These are phyloP conservation scores for Termitomyces sp. DNA, from an alignment of 768 basidiomycete genomes.

Conservation along the genomic window DNA sequence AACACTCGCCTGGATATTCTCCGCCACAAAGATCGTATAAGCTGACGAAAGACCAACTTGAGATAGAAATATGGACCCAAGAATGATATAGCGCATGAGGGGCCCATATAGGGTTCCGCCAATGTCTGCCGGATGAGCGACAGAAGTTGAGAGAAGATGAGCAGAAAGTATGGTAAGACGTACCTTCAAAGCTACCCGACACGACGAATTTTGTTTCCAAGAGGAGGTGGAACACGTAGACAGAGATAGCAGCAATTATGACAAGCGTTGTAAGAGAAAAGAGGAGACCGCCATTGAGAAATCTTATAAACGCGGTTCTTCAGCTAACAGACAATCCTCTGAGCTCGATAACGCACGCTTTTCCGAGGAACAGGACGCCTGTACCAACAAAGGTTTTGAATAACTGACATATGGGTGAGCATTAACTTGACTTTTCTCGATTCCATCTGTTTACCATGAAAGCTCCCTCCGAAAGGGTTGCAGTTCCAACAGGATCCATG, in stretches of 20 bases:
- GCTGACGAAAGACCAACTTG: conserved; percentile 86
- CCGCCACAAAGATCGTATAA: conserved; percentile 93
- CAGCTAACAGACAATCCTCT: background rate
- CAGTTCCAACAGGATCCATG: conserved; percentile 63
- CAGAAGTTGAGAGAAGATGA: background rate
- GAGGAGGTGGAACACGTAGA: conserved; percentile 91
- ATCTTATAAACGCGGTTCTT: conserved; percentile 40
- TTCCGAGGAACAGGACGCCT: conserved; percentile 94
- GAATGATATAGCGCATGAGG: conserved; percentile 88
- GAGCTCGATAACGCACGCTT: conserved; percentile 55
- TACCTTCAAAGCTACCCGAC: conserved; percentile 92
- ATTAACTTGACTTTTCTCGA: background rate
- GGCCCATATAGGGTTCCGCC: conserved; percentile 89
- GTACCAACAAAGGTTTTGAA: conserved; percentile 96
- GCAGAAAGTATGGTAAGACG: background rate
- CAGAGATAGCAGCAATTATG: conserved; percentile 78
- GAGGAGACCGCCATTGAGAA: conserved; percentile 91
- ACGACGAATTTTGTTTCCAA: conserved; percentile 85
- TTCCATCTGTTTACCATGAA: conserved; percentile 64
- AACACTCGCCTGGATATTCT: conserved; percentile 64
- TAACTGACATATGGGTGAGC: conserved; percentile 41
- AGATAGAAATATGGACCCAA: conserved; percentile 82
- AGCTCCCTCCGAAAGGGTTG: conserved; percentile 88
- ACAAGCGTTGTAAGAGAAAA: conserved; percentile 80
- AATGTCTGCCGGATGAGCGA: conserved; percentile 54